These are phyloP conservation scores for Serendipita vermifera DNA, from an alignment of 768 basidiomycete species.

Conservation along the genomic window DNA sequence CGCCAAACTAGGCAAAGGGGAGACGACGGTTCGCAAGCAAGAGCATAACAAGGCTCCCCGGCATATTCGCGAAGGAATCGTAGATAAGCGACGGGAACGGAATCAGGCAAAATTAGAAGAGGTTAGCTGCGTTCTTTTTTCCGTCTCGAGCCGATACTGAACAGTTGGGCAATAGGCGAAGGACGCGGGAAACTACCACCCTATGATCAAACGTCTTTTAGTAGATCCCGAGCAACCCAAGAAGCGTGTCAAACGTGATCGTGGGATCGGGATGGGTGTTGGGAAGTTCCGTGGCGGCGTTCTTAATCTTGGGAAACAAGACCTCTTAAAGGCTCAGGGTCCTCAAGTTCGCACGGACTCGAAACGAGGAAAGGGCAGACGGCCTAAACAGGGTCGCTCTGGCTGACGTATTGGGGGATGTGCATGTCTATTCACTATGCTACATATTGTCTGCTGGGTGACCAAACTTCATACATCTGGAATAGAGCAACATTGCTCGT, in stretches of 20 bases:
- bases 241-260: slow-evolving; percentile 36
- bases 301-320: slow-evolving; percentile 48
- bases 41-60: slow-evolving; percentile 64
- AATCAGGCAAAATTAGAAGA: slow-evolving; percentile 48
- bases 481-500: background rate
- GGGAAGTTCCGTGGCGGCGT: slow-evolving; percentile 61
- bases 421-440: too few relatives aligned
- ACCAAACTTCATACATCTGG: background rate
- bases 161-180: slow-evolving; percentile 47
- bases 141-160: background rate
- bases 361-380: too few relatives aligned
- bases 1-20: slow-evolving; percentile 64
- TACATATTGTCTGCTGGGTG: too few relatives aligned
- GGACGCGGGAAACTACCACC: slow-evolving; percentile 74
- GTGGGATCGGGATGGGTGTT: slow-evolving; percentile 66
- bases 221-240: slow-evolving; percentile 17
- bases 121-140: slow-evolving; percentile 30
- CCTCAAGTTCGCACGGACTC: too few relatives aligned
- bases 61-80: slow-evolving; percentile 55
- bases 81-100: slow-evolving; percentile 46
- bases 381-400: too few relatives aligned
- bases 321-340: slow-evolving; percentile 35
- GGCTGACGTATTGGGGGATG: too few relatives aligned
- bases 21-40: slow-evolving; percentile 41
- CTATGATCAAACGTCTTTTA: slow-evolving; percentile 53